Evolutionary conservation across 164 flowering plant species (phyloP).

Genomic region (Macadamia tetraphylla): DNA sequence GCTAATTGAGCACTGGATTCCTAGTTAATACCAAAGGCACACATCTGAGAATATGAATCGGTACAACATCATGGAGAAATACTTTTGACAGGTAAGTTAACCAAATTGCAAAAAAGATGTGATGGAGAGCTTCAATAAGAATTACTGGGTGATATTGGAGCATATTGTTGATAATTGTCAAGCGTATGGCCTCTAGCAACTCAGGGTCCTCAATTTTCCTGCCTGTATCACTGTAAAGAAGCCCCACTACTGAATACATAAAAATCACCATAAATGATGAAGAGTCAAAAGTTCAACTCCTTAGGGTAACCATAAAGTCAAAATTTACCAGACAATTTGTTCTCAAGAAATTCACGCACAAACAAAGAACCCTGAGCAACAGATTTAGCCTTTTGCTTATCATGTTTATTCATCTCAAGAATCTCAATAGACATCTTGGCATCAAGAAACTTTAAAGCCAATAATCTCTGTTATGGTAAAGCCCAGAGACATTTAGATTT

Average conservation of each 20-base stretch:
- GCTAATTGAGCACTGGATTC: conserved; percentile 93
- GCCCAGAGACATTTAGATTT: too few relatives aligned
- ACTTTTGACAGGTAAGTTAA: background rate
- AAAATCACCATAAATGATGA: background rate
- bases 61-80: background rate
- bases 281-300: too few relatives aligned
- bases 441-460: background rate
- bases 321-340: background rate
- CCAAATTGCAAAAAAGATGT: background rate
- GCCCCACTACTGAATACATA: conserved; percentile 7
- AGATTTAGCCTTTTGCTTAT: background rate
- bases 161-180: conserved; percentile 89
- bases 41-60: conserved; percentile 8
- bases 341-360: background rate
- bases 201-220: conserved; percentile 93
- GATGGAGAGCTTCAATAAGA: conserved; percentile 1
- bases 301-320: background rate
- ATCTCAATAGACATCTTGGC: background rate
- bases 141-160: conserved; percentile 89
- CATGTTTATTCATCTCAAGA: background rate
- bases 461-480: background rate
- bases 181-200: conserved; percentile 91
- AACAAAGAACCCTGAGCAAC: background rate
- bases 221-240: conserved; percentile 69
- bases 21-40: conserved; percentile 37